Evolutionary conservation across 2,329 filamentous ascomycete genomes (phyloP).

Genomic region (Penicillium sp.): DNA sequence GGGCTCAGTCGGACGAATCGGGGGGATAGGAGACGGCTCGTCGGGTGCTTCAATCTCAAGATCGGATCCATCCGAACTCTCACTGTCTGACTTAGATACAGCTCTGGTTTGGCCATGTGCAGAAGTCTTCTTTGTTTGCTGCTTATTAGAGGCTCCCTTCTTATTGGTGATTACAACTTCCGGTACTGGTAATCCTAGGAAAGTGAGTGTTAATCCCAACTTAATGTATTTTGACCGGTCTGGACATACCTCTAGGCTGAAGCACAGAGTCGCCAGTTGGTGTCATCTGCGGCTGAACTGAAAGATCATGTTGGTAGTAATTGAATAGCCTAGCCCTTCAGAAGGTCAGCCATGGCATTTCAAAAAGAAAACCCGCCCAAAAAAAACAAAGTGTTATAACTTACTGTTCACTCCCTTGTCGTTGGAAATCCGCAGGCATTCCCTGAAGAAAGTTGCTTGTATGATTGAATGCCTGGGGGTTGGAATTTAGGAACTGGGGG

Average conservation of each 20-base stretch:
- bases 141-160: slow-evolving; percentile 22
- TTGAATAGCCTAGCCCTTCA: slow-evolving; percentile 17
- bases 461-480: slow-evolving; percentile 18
- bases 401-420: slow-evolving; percentile 24
- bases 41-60: slow-evolving; percentile 46
- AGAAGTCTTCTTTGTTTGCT: slow-evolving; percentile 10
- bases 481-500: slow-evolving; percentile 31
- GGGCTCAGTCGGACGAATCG: slow-evolving; percentile 45
- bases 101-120: slow-evolving; percentile 7
- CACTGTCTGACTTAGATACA: slow-evolving; percentile 40
- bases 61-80: slow-evolving; percentile 43
- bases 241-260: slow-evolving; percentile 1
- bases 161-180: slow-evolving; percentile 9
- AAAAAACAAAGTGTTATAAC: not conserved
- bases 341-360: not conserved
- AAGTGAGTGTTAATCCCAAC: not conserved
- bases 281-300: slow-evolving; percentile 17
- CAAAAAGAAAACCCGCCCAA: no score
- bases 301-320: slow-evolving; percentile 24
- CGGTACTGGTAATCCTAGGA: slow-evolving; percentile 1
- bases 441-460: slow-evolving; percentile 25
- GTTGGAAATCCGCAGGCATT: slow-evolving; percentile 23
- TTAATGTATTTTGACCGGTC: not conserved
- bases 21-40: slow-evolving; percentile 49
- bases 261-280: slow-evolving; percentile 1